Conservation (phyloP, 805 yeast genomes). For the Wickerhamomyces alni region DNA sequence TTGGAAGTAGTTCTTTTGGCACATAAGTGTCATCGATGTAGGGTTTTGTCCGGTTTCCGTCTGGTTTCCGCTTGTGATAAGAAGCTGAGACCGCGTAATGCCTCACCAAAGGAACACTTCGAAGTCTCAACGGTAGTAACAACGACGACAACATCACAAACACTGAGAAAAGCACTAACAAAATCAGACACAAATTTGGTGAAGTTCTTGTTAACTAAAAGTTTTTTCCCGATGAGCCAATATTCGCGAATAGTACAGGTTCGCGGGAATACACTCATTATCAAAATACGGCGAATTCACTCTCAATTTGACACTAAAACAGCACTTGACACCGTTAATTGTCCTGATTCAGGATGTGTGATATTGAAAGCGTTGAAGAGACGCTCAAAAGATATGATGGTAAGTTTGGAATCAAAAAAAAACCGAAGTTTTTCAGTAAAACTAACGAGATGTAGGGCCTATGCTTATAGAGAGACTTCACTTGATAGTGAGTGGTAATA, state of each 20-base stretch:
- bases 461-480: constrained; percentile 16
- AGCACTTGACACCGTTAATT: too few relatives aligned
- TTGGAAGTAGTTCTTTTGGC: background rate
- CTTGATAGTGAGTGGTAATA: constrained; percentile 6
- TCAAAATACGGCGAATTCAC: too few relatives aligned
- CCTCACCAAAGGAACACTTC: background rate
- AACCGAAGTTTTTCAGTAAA: background rate
- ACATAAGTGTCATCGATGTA: background rate
- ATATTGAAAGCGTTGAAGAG: background rate
- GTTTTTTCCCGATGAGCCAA: too few relatives aligned
- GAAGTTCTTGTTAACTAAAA: too few relatives aligned
- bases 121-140: background rate
- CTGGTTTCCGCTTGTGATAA: background rate
- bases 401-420: background rate
- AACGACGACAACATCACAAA: background rate
- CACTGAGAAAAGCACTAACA: background rate
- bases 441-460: constrained; percentile 13
- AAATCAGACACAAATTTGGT: too few relatives aligned
- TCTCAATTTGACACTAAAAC: too few relatives aligned
- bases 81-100: background rate
- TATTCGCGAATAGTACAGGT: too few relatives aligned
- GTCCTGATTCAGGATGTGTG: too few relatives aligned
- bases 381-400: background rate
- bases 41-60: background rate
- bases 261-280: too few relatives aligned